Base-by-base conservation (phyloP, 306 rosid genomes). In the Purshia tridentata region DNA sequence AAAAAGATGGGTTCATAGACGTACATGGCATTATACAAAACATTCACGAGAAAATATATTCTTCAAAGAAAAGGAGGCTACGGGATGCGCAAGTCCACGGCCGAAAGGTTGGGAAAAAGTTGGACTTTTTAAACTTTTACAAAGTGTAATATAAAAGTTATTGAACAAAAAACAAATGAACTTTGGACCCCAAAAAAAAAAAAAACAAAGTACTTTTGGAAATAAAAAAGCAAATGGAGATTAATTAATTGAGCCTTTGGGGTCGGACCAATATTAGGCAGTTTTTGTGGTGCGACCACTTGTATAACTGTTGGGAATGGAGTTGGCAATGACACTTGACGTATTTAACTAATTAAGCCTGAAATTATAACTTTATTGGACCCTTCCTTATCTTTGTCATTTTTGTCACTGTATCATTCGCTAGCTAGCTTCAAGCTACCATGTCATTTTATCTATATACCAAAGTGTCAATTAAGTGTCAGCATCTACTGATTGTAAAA, bases 21-120 rank as follows among this genome's bases (percentile, higher is more conserved):
- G n/a, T n/a, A n/a, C 47, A 16, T 16, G 10, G 13, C 23, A 37
- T 23, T 61, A 9, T 29, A 29, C 35, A 6, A 44, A 2, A 5
- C 49, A 7, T 7, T 19, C 53, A 45, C 54, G 42, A 13, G 74
- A 70, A 54, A 19, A 54, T 18, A 35, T 13, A 4, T 29, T 19
- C 8, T 40, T 13, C 15, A 18, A 69, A 58, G 10, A 11, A 12
- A 58, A 29, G 44, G 29, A 29, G 42, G 64, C 2, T 12, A 23
- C 1, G 44, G 4, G 52, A 29, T 7, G 50, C 40, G 6, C 70
- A 12, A 10, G 62, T 18, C 44, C 14, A 9, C 15, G 4, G 62
- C 73, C 51, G 37, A 69, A 69, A 69, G 63, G 49, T 40, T 40
- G 40, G 40, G 69, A 58, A 13, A 20, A 62, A 39, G 14, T 62